Percentiles rank a stretch among this genome's conserved stretches.
Conservation (phyloP, 1,284 basidiomycete species). For the Dichomitus squalens region DNA sequence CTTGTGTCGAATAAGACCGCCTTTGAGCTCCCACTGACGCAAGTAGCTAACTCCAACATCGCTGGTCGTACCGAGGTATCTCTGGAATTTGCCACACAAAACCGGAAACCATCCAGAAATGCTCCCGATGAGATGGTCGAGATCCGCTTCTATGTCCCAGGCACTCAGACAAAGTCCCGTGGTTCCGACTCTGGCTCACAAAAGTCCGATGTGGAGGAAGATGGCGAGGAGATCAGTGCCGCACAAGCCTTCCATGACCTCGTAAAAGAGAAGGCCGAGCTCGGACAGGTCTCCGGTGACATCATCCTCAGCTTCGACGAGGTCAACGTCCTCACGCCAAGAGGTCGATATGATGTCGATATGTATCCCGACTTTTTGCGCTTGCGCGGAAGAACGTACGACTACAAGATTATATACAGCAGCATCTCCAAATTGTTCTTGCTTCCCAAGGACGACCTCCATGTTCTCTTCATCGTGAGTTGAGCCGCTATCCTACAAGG, state of each 20-base stretch:
- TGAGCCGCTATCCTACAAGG: neutral
- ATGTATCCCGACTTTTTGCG: constrained; percentile 96
- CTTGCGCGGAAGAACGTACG: constrained; percentile 96
- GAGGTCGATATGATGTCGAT: constrained; percentile 97
- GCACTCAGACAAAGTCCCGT: constrained; percentile 68
- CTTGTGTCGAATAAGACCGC: constrained; percentile 88
- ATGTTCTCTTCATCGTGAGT: constrained; percentile 91
- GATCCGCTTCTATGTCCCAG: constrained; percentile 96
- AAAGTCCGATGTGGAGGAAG: constrained; percentile 69
- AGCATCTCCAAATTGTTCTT: constrained; percentile 93
- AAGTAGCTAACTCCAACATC: constrained; percentile 97
- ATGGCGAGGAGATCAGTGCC: constrained; percentile 75
- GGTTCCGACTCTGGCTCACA: constrained; percentile 80
- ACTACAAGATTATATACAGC: constrained; percentile 96
- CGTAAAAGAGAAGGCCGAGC: constrained; percentile 96
- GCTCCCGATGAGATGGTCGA: constrained; percentile 91
- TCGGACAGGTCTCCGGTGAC: constrained; percentile 91
- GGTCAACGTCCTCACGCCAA: constrained; percentile 93
- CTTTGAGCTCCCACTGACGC: constrained; percentile 88
- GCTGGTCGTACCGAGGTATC: constrained; percentile 97
- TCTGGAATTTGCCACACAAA: constrained; percentile 82
- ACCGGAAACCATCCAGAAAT: constrained; percentile 50
- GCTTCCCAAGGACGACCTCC: constrained; percentile 95
- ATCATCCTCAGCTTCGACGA: constrained; percentile 96
- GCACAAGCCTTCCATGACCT: constrained; percentile 97